Evolutionary conservation across 768 basidiomycete genomes (phyloP).

Genomic region (Terana coerulea): DNA sequence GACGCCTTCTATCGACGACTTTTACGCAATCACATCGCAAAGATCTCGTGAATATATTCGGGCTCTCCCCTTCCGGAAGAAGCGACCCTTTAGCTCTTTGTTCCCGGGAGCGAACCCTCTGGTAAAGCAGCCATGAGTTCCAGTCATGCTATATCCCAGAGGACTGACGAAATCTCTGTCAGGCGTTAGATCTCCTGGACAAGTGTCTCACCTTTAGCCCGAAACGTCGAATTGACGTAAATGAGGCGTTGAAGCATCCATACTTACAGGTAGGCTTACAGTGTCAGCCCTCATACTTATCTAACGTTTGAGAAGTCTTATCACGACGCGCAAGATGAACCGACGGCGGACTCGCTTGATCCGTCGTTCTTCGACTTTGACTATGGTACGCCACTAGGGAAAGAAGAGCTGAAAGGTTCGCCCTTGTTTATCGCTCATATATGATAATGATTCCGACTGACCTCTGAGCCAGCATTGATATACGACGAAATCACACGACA

Average conservation of each 20-base stretch:
- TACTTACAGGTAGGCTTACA: slow-evolving; percentile 66
- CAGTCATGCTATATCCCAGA: not conserved
- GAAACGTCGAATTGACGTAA: slow-evolving; percentile 82
- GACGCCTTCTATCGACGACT: slow-evolving; percentile 87
- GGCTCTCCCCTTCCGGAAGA: slow-evolving; percentile 82
- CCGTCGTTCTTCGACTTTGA: slow-evolving; percentile 85
- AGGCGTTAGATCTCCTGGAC: slow-evolving; percentile 77
- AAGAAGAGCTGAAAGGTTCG: slow-evolving; percentile 67
- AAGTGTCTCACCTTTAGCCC: slow-evolving; percentile 84
- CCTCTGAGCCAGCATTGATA: slow-evolving; percentile 22
- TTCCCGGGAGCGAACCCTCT: slow-evolving; percentile 74
- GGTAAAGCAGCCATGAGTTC: slow-evolving; percentile 34
- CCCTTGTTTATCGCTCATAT: not conserved
- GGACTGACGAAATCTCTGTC: slow-evolving; percentile 2
- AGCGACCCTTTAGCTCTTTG: slow-evolving; percentile 61
- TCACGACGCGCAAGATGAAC: slow-evolving; percentile 88
- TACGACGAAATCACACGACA: slow-evolving; percentile 32
- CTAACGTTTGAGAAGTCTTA: slow-evolving; percentile 51
- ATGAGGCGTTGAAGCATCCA: slow-evolving; percentile 84
- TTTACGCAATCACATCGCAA: slow-evolving; percentile 84
- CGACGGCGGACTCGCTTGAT: slow-evolving; percentile 69
- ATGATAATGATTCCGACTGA: not conserved
- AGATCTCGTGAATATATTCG: slow-evolving; percentile 85
- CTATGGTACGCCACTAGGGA: slow-evolving; percentile 57
- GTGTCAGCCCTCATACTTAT: not conserved